These are phyloP conservation scores for Balakata baccata DNA, from an alignment of 345 rosid species.

Conservation along the genomic window DNA sequence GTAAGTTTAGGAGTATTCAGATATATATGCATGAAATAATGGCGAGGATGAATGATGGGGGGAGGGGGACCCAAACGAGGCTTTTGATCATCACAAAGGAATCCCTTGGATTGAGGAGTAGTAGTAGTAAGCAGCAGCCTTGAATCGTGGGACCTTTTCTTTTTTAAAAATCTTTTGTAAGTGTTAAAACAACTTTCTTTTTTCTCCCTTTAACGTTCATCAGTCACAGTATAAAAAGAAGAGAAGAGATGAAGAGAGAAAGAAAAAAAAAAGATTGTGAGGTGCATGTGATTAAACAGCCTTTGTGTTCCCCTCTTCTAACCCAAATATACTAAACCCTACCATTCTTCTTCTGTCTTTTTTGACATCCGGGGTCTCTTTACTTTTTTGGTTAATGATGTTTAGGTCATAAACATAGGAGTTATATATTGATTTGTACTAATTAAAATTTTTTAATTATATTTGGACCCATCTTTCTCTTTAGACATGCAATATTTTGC, in stretches of 20 bases:
- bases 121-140: slow-evolving; percentile 35
- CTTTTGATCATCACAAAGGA: slow-evolving; percentile 40
- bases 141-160: slow-evolving; percentile 43
- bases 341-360: slow-evolving; percentile 34
- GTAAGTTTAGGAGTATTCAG: slow-evolving; percentile 34
- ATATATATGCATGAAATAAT: slow-evolving; percentile 56
- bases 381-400: slow-evolving; percentile 29
- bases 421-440: slow-evolving; percentile 20
- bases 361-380: slow-evolving; percentile 37
- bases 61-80: slow-evolving; percentile 49
- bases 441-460: slow-evolving; percentile 1
- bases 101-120: slow-evolving; percentile 72
- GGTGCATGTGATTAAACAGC: slow-evolving; percentile 83
- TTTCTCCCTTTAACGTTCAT: slow-evolving; percentile 36
- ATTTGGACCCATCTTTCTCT: slow-evolving; percentile 25
- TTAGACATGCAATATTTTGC: slow-evolving; percentile 24
- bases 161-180: neutral
- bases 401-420: slow-evolving; percentile 32
- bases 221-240: slow-evolving; percentile 57
- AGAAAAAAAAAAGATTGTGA: slow-evolving; percentile 48
- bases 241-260: slow-evolving; percentile 38
- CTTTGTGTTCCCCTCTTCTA: slow-evolving; percentile 68
- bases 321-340: slow-evolving; percentile 15
- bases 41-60: neutral
- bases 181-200: neutral